phyloP scores from a whole-genome alignment of 176 grass and related monocot genomes.

The Bothriochloa decipiens region DNA sequence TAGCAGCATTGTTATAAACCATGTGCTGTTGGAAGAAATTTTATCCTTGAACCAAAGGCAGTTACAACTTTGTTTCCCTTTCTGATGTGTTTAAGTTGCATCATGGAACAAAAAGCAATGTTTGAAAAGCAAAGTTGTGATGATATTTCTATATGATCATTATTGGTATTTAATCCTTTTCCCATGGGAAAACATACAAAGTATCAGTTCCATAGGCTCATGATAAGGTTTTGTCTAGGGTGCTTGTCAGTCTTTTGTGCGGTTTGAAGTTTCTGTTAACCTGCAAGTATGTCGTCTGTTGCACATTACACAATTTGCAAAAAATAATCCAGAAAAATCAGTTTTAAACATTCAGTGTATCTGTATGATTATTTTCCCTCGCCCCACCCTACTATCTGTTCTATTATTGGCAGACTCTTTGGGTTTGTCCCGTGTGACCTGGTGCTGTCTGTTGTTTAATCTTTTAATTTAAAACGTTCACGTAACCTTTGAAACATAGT shows the following conservation, averaged over 20 bases:
- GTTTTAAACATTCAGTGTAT: not conserved
- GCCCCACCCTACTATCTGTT: not conserved
- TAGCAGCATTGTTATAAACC: slow-evolving; percentile 3
- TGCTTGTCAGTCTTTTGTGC: not conserved
- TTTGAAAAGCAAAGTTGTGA: not conserved
- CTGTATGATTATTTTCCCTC: not conserved
- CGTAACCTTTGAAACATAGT: not conserved
- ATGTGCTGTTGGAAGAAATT: not conserved
- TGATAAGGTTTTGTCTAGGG: not conserved
- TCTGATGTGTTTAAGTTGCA: not conserved
- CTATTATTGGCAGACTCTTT: not conserved
- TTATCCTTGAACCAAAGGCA: not conserved
- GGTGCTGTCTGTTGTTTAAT: not conserved
- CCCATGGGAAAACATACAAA: not conserved
- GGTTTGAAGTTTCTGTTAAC: slow-evolving; percentile 19
- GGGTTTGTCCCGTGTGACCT: not conserved
- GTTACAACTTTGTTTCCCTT: not conserved
- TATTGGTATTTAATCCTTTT: slow-evolving; percentile 4
- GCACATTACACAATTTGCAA: not conserved
- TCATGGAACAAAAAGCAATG: not conserved
- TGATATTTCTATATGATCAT: not conserved
- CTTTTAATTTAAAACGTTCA: not conserved
- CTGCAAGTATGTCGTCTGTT: not conserved
- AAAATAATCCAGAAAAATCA: not conserved
- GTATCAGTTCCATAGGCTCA: slow-evolving; percentile 4